Evolutionary conservation across 2,329 filamentous ascomycete genomes (phyloP).

Genomic region (Cladosporium halotolerans): DNA sequence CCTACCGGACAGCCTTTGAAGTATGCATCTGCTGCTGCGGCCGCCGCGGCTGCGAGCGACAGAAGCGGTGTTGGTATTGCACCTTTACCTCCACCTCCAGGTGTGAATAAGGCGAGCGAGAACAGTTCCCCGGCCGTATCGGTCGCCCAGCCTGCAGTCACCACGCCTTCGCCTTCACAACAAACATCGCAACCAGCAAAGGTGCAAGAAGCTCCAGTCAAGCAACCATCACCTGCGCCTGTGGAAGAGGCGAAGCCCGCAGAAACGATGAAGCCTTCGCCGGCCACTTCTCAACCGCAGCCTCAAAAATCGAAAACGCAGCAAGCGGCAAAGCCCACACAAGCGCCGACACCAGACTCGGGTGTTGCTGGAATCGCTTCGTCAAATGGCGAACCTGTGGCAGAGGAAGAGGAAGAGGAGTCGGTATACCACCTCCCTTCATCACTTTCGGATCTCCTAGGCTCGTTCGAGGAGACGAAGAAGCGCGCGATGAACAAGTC

Average conservation of each 20-base stretch:
- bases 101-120: conserved; percentile 50
- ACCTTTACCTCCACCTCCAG: conserved; percentile 84
- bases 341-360: conserved; percentile 30
- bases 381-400: conserved; percentile 48
- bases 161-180: conserved; percentile 29
- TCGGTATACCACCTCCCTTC: conserved; percentile 90
- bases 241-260: conserved; percentile 24
- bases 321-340: conserved; percentile 15
- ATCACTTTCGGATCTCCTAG: conserved; percentile 80
- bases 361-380: conserved; percentile 31
- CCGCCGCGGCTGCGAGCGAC: conserved; percentile 75
- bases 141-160: conserved; percentile 38
- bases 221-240: conserved; percentile 23
- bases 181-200: conserved; percentile 21
- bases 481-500: conserved; percentile 56
- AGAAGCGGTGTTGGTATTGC: conserved; percentile 86
- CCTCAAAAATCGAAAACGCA: conserved; percentile 22
- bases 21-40: conserved; percentile 92
- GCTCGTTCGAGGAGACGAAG: conserved; percentile 82
- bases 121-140: conserved; percentile 48
- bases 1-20: conserved; percentile 86
- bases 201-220: conserved; percentile 21
- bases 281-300: conserved; percentile 35
- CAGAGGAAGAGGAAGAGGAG: conserved; percentile 57
- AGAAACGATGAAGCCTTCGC: conserved; percentile 26